Base-by-base conservation (phyloP, 768 basidiomycete species). In the Tricholoma flavovirens region DNA sequence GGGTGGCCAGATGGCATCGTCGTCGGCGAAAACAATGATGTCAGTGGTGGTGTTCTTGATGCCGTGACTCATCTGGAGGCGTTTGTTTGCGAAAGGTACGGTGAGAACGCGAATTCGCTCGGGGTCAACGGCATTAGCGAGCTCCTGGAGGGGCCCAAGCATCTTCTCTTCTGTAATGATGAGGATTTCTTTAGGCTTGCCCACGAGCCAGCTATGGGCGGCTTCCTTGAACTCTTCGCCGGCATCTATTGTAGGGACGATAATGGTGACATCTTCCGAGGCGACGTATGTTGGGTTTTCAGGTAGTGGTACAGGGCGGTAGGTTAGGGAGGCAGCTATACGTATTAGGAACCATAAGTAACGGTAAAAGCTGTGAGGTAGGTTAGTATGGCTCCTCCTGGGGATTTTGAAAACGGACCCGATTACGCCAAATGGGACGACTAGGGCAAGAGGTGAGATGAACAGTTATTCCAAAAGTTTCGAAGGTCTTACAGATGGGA, bases 221-320 rank as follows among this genome's bases (percentile, higher is more conserved):
- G 92, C 92, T 70, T 93, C 88, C 75, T 92, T 91, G 78, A 95
- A 94, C 71, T 93, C 92, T 71, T 94, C 92, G 50, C 93, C 94
- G 2, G 94, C 93, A 68, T 97, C 93, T 66, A 97, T 95, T 58
- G 93, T 96, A 36, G 93, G 93, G 2, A 96, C 94, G 58, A 97
- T 93, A 67, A 96, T 95, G 40, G 93, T 97, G 61, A 97, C 93
- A 75, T 97, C 93, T 68, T 97, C 93, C 1, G 83, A 79, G 51
- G 93, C 88, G 65, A 90, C 75, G 68, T 95, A 96, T 19, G 93
- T 95, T 1, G 93, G 92, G 68, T 92, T 87, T 75, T 88, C 84
- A 51, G 93, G 93, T 12, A 94, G 74, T 1, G 92, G 93, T 46
- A 96, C 83, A n/a, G 93, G 93, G 57, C 85, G 82, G 75, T 95